Evolutionary conservation across 331 rosid species (phyloP), one percentile per base, ranked within the genome.

Genomic region (Stylosanthes scabra): DNA sequence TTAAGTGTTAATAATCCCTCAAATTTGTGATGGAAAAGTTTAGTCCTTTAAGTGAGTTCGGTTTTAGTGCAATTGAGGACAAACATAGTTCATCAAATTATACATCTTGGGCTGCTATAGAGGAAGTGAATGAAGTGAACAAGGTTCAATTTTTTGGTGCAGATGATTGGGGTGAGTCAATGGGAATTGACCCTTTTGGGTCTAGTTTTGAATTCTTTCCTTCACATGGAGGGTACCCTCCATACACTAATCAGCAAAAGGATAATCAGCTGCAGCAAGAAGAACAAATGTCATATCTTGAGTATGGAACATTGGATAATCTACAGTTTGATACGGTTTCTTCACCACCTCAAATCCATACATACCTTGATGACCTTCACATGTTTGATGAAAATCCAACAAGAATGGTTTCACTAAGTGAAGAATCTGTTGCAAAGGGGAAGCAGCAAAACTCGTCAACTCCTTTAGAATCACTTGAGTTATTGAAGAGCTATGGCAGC

Each of bases 391-490:
- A 72, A 54, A 44, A 78, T 31, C 34, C 25, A 60, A 45, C 73
- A 45, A 47, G 78, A 61, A 16, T 27, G 66, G 42, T 42, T 68
- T 71, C 80, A 29, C 58, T 62, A 11, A 25, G 41, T 56, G 77
- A 74, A 64, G 37, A 31, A 31, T 3, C 37, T 31, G 9, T 74
- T 28, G 56, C 54, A 78, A 84, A 80, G 61, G 44, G 49, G 1
- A 80, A 82, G 3, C 41, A 15, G 10, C 37, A 31, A 14, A 14
- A 7, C 31, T 31, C 37, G 5, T 37, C 67, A 12, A 52, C 80
- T 14, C 74, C 81, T 56, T 71, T 85, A 47, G 86, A 89, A 27
- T 51, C 90, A 11, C 85, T 89, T 67, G 82, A 81, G 61, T 84
- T 88, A 41, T 80, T 87, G 54, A 87, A 82, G 66, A 82, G 57